These are phyloP conservation scores for Zalerion maritima DNA, from an alignment of 495 filamentous ascomycete genomes.

Conservation along the genomic window DNA sequence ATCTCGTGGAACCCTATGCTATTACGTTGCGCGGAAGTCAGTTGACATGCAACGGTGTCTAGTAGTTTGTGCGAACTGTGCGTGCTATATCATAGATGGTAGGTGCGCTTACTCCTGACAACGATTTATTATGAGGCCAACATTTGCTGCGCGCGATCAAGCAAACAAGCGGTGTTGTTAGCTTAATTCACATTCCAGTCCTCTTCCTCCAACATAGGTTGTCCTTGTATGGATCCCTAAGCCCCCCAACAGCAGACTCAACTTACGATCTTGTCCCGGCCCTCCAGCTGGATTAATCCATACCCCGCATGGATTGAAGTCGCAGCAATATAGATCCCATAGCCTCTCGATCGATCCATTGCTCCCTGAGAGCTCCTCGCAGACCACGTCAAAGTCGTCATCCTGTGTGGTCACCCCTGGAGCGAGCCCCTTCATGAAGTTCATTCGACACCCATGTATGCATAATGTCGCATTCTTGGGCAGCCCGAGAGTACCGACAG, in stretches of 20 bases:
- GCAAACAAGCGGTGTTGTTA: too few relatives aligned
- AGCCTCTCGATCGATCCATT: too few relatives aligned
- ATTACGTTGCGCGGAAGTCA: constrained; percentile 1
- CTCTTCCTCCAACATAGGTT: not conserved
- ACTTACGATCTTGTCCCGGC: constrained; percentile 30
- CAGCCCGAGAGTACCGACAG: too few relatives aligned
- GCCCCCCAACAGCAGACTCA: constrained; percentile 2
- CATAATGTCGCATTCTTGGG: too few relatives aligned
- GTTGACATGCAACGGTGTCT: constrained; percentile 3
- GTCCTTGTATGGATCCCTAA: too few relatives aligned
- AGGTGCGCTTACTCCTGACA: constrained; percentile 26
- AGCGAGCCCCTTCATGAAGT: too few relatives aligned
- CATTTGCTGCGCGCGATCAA: constrained; percentile 24
- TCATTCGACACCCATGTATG: too few relatives aligned
- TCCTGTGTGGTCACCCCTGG: too few relatives aligned
- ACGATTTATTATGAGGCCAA: constrained; percentile 31
- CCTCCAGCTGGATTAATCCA: constrained; percentile 13
- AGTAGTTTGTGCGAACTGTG: too few relatives aligned
- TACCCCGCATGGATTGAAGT: constrained; percentile 28
- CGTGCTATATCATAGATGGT: too few relatives aligned
- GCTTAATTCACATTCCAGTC: constrained; percentile 12
- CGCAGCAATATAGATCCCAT: constrained; percentile 31
- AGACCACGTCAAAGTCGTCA: too few relatives aligned
- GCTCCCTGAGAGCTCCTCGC: too few relatives aligned
- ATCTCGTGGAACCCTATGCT: constrained; percentile 24